Conservation (phyloP, 352 stramenopile species). For the Pythium pyrilobum region DNA sequence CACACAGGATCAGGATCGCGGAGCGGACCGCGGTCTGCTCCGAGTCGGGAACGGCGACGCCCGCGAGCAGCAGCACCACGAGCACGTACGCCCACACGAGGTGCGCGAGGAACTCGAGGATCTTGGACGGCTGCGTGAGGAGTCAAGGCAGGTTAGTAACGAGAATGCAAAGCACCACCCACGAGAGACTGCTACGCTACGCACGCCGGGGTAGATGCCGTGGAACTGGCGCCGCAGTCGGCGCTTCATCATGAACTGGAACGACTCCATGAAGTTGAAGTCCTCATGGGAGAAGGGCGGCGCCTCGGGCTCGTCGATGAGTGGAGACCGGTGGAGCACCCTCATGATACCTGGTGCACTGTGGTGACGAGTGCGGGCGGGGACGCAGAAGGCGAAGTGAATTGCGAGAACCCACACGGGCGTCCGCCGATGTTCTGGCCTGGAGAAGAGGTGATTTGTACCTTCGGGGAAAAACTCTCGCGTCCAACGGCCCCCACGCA, state of each 20-base stretch:
- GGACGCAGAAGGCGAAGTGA: too few species aligned
- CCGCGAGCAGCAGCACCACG: constrained; percentile 1
- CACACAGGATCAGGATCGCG: not conserved
- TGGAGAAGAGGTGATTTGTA: too few species aligned
- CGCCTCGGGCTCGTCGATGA: too few species aligned
- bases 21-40: not conserved
- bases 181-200: not conserved
- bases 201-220: constrained; percentile 23
- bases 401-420: too few species aligned
- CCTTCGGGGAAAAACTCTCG: too few species aligned
- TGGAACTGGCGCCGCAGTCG: constrained; percentile 30
- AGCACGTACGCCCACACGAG: constrained; percentile 15
- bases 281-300: not conserved
- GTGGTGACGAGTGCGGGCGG: too few species aligned
- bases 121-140: constrained; percentile 7
- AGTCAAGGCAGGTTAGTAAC: not conserved
- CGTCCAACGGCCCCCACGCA: too few species aligned
- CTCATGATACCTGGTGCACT: too few species aligned
- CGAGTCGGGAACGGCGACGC: not conserved
- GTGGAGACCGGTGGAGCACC: too few species aligned
- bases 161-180: not conserved
- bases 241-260: constrained; percentile 28
- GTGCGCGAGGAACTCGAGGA: constrained; percentile 3
- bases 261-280: constrained; percentile 20
- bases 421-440: too few species aligned